phyloP scores from a whole-genome alignment of 2,329 filamentous ascomycete species.

The Neobulgaria alba region DNA sequence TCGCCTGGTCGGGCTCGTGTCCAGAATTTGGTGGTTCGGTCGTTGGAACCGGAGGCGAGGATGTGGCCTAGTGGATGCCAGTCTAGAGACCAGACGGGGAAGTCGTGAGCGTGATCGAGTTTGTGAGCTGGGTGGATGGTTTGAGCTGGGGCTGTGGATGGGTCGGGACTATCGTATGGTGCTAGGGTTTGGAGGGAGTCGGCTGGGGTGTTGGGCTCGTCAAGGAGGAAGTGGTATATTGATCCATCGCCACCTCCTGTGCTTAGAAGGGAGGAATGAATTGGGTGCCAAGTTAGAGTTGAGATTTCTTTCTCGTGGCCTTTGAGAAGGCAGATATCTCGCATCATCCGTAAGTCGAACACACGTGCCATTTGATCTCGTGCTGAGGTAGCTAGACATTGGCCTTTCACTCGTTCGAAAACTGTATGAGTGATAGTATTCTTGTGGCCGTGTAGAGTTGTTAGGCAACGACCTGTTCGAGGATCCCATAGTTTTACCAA shows the following conservation, averaged over 20 bases:
- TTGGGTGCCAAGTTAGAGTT: conserved; percentile 85
- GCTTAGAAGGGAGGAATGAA: conserved; percentile 80
- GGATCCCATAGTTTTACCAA: conserved; percentile 98
- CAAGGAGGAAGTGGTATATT: conserved; percentile 88
- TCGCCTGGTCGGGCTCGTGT: conserved; percentile 84
- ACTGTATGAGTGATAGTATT: conserved; percentile 90
- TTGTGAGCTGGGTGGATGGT: conserved; percentile 89
- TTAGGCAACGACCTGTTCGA: conserved; percentile 80
- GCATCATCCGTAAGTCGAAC: conserved; percentile 97
- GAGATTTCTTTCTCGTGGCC: conserved; percentile 96
- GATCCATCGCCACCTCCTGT: conserved; percentile 87
- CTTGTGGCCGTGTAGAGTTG: conserved; percentile 92
- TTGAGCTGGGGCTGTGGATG: conserved; percentile 70
- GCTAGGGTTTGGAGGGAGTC: conserved; percentile 65
- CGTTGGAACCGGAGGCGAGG: conserved; percentile 89
- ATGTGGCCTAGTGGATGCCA: conserved; percentile 98
- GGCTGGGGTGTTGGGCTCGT: conserved; percentile 80
- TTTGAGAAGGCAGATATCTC: conserved; percentile 85
- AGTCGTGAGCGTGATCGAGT: conserved; percentile 81
- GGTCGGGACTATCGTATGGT: conserved; percentile 79
- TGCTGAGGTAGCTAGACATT: conserved; percentile 83
- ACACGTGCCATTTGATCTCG: conserved; percentile 88
- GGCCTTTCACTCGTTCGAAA: conserved; percentile 79
- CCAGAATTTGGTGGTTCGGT: conserved; percentile 96
- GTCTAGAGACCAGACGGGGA: conserved; percentile 94